Percentiles rank a stretch among this genome's conserved stretches.
phyloP scores from a whole-genome alignment of 805 yeast genomes.

The Sungouiozyma ichnusensis region DNA sequence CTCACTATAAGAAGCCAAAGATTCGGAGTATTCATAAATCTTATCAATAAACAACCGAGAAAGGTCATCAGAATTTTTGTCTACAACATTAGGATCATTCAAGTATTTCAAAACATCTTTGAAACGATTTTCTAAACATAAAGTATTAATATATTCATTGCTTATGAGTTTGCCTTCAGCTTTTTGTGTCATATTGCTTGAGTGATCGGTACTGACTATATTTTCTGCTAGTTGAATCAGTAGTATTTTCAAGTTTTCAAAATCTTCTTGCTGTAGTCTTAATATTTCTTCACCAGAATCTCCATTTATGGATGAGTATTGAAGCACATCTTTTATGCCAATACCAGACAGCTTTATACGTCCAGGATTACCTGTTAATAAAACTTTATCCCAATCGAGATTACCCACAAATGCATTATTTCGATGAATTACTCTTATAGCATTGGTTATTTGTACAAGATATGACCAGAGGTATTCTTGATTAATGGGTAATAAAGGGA shows the following conservation, averaged over 20 bases:
- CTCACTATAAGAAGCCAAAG: constrained; percentile 45
- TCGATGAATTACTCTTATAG: constrained; percentile 54
- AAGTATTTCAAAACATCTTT: constrained; percentile 35
- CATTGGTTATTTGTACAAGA: constrained; percentile 63
- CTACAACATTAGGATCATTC: constrained; percentile 17
- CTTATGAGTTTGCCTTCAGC: constrained; percentile 4
- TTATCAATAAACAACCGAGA: constrained; percentile 35
- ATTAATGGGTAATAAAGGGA: constrained; percentile 32
- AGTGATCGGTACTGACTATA: constrained; percentile 1
- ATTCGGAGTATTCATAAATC: constrained; percentile 28
- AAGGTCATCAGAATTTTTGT: constrained; percentile 26
- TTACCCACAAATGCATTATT: constrained; percentile 46
- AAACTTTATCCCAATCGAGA: constrained; percentile 57
- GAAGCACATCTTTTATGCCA: constrained; percentile 61
- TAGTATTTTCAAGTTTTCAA: constrained; percentile 46
- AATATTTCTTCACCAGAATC: constrained; percentile 8
- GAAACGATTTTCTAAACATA: constrained; percentile 35
- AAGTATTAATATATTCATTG: constrained; percentile 4
- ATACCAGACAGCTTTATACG: constrained; percentile 62
- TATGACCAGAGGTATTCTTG: constrained; percentile 69
- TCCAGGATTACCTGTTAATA: constrained; percentile 56
- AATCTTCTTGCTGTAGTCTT: constrained; percentile 43
- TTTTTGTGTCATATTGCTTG: constrained; percentile 5
- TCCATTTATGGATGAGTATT: constrained; percentile 26
- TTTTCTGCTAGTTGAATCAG: constrained; percentile 25